Evolutionary conservation across 2,329 filamentous ascomycete genomes (phyloP), one percentile per base, ranked within the genome.

Genomic region (Pestalotiopsis sp.): DNA sequence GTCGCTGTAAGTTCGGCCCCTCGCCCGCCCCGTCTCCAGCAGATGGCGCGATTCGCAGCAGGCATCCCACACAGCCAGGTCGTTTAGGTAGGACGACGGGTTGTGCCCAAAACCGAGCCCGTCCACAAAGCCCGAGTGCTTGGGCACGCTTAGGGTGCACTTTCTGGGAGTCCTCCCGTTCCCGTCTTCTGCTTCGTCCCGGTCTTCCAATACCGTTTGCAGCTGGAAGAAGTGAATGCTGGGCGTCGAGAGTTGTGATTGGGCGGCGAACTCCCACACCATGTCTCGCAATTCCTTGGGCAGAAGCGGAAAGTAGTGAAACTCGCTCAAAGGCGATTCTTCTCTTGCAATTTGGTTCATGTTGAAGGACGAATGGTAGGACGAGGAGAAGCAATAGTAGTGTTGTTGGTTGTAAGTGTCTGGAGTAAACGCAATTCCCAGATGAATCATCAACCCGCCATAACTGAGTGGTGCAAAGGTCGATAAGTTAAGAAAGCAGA

Each of bases 171-270:
- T 58, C 9, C 31, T 25, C n/a, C 36, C 59, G 4, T 62, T 36
- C n/a, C 57, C 23, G 13, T 4, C n/a, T 27, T 12, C 20, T 20
- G 27, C 17, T 7, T n/a, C 31, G 31, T 36, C 31, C 31, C 31
- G 31, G 31, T 38, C 64, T 12, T 66, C 49, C 14, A 57, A 23
- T 4, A 45, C n/a, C 13, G 65, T 40, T n/a, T 59, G 14, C 14
- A 66, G 52, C 25, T 66, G 45, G 65, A 66, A 66, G 52, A 66
- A 66, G 65, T 66, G 65, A 23, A 66, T 66, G 4, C 52, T 36
- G 4, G 52, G 65, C 17, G 36, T 17, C 20, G 36, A 59, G 5
- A 56, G 36, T 6, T 52, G 45, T n/a, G 45, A 20, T 11, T 60
- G 23, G 4, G 65, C 52, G 13, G 65, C 65, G 31, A 60, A 66